These are phyloP conservation scores for Colletotrichum kahawae DNA, from an alignment of 2,329 filamentous ascomycete genomes.

Conservation along the genomic window DNA sequence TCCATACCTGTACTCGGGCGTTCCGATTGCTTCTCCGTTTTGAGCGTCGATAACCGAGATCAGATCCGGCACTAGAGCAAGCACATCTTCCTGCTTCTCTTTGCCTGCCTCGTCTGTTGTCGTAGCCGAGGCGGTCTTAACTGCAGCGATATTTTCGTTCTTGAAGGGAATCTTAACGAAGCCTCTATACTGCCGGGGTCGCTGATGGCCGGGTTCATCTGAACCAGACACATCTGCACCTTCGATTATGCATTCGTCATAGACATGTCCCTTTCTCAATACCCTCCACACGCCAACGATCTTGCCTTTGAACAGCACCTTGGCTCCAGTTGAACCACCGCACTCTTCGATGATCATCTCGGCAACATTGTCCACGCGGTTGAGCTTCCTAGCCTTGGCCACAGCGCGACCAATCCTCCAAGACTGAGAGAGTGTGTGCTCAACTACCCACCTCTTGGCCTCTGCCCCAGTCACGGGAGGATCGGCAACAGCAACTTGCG, in stretches of 20 bases:
- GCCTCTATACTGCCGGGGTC: conserved; percentile 41
- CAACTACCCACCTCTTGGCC: conserved; percentile 55
- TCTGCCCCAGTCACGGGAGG: conserved; percentile 54
- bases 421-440: conserved; percentile 57
- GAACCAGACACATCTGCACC: conserved; percentile 44
- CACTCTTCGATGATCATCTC: conserved; percentile 64
- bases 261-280: conserved; percentile 61
- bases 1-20: conserved; percentile 61
- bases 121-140: conserved; percentile 32
- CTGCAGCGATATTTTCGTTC: conserved; percentile 70
- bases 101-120: conserved; percentile 32
- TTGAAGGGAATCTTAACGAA: conserved; percentile 72
- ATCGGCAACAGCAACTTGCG: conserved; percentile 53
- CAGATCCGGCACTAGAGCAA: conserved; percentile 62
- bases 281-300: conserved; percentile 64
- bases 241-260: conserved; percentile 64
- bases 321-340: conserved; percentile 56
- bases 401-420: conserved; percentile 68
- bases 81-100: conserved; percentile 40
- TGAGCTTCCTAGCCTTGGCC: conserved; percentile 51
- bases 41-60: conserved; percentile 60
- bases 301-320: conserved; percentile 66
- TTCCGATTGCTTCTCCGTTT: conserved; percentile 61
- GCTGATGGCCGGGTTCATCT: background rate
- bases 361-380: conserved; percentile 57